Percentiles rank a stretch among this genome's conserved stretches.
phyloP scores from a whole-genome alignment of 345 rosid species.

The Euclidium syriacum region DNA sequence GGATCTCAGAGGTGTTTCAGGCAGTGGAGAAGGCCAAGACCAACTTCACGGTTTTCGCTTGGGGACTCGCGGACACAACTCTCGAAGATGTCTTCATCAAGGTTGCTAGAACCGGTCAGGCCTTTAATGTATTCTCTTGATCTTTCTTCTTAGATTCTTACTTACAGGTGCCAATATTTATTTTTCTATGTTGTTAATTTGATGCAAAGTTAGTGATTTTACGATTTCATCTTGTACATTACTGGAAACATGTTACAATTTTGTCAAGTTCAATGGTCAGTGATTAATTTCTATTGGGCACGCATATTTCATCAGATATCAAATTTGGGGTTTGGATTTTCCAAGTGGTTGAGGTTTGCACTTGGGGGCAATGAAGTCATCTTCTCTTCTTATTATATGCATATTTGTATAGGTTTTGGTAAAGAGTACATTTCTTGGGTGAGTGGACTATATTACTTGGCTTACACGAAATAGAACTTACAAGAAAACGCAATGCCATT shows the following conservation, averaged over 20 bases:
- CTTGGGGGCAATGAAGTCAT: neutral
- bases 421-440: constrained; percentile 11
- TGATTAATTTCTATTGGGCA: neutral
- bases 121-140: constrained; percentile 50
- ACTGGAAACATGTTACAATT: neutral
- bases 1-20: constrained; percentile 63
- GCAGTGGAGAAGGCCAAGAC: constrained; percentile 83
- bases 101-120: constrained; percentile 59
- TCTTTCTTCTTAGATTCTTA: constrained; percentile 1
- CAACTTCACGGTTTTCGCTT: constrained; percentile 70
- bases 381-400: constrained; percentile 4
- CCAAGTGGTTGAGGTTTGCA: neutral
- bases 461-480: constrained; percentile 3
- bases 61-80: constrained; percentile 95
- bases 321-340: neutral
- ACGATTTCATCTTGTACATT: neutral
- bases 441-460: constrained; percentile 12
- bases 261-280: neutral
- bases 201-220: neutral
- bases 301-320: neutral
- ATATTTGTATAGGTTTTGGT: constrained; percentile 15
- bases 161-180: neutral
- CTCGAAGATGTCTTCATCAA: constrained; percentile 97
- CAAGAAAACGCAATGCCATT: constrained; percentile 6
- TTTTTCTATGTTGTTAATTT: constrained; percentile 2